These are phyloP conservation scores for Phytomonas serpens DNA, from an alignment of 208 protist genomes.

Conservation along the genomic window DNA sequence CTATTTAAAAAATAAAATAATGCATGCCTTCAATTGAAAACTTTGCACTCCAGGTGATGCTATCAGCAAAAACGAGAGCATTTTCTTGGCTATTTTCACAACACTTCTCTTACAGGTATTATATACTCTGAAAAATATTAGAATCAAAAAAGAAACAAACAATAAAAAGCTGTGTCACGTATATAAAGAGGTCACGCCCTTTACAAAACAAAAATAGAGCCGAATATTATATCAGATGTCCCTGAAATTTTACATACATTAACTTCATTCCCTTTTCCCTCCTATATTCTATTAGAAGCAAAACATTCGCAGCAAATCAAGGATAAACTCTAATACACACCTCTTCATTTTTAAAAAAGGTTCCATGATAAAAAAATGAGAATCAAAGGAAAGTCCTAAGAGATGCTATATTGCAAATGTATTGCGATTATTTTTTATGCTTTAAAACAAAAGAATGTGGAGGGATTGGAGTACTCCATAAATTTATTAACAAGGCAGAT, in stretches of 20 bases:
- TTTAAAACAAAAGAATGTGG: background rate
- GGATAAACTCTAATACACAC: background rate
- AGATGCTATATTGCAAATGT: background rate
- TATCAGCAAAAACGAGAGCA: background rate
- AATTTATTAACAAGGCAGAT: background rate
- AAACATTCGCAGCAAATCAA: background rate
- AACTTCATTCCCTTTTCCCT: background rate
- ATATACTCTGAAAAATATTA: background rate
- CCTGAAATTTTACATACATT: background rate
- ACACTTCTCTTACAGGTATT: background rate
- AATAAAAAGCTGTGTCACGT: conserved; percentile 2
- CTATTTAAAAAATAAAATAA: background rate
- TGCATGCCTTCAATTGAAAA: background rate
- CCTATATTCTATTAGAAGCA: background rate
- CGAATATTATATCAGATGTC: background rate
- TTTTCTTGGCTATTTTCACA: background rate
- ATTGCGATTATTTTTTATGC: background rate
- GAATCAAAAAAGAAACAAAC: background rate
- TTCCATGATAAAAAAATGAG: background rate
- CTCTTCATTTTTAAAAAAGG: background rate
- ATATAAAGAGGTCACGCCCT: conserved; percentile 6
- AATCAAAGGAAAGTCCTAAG: background rate
- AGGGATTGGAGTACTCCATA: background rate
- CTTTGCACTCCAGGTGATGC: background rate
- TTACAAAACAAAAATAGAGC: conserved; percentile 9